Percentiles rank a stretch among this genome's conserved stretches.
These are phyloP conservation scores for Forsythia suspensa DNA, from an alignment of 257 asterid genomes.

Conservation along the genomic window DNA sequence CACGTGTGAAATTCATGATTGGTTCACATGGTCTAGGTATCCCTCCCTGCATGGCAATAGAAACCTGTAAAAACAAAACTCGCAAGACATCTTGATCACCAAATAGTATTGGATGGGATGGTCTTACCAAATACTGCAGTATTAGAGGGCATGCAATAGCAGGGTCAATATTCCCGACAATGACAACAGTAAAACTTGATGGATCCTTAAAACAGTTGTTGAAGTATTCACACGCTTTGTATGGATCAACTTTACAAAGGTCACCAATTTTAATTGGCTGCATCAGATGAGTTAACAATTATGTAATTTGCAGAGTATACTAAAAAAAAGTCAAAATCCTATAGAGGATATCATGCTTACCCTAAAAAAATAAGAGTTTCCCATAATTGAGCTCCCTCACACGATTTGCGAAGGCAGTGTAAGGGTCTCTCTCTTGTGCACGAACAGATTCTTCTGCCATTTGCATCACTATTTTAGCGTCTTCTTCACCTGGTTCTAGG, in stretches of 20 bases:
- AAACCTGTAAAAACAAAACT: constrained; percentile 18
- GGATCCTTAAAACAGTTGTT: constrained; percentile 90
- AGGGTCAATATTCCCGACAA: constrained; percentile 93
- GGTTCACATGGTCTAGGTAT: constrained; percentile 78
- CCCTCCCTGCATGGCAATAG: constrained; percentile 70
- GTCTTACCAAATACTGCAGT: constrained; percentile 73
- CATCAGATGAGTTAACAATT: constrained; percentile 25
- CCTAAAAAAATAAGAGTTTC: constrained; percentile 88
- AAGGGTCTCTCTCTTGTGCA: constrained; percentile 97
- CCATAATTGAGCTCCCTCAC: constrained; percentile 97
- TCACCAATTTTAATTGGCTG: constrained; percentile 81
- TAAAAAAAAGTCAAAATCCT: constrained; percentile 4
- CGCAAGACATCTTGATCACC: constrained; percentile 17
- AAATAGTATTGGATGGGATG: constrained; percentile 16
- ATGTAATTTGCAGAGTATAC: constrained; percentile 4
- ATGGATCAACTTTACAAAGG: constrained; percentile 79
- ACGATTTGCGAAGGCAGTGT: constrained; percentile 81
- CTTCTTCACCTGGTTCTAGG: constrained; percentile 82
- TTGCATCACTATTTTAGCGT: constrained; percentile 92
- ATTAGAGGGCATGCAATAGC: constrained; percentile 75
- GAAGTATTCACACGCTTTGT: constrained; percentile 82
- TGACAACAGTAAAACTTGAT: constrained; percentile 78
- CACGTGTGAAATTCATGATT: constrained; percentile 70
- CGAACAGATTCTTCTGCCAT: constrained; percentile 97
- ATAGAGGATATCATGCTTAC: constrained; percentile 43